Conservation (phyloP, 257 asterid species). For the Linaria vulgaris region DNA sequence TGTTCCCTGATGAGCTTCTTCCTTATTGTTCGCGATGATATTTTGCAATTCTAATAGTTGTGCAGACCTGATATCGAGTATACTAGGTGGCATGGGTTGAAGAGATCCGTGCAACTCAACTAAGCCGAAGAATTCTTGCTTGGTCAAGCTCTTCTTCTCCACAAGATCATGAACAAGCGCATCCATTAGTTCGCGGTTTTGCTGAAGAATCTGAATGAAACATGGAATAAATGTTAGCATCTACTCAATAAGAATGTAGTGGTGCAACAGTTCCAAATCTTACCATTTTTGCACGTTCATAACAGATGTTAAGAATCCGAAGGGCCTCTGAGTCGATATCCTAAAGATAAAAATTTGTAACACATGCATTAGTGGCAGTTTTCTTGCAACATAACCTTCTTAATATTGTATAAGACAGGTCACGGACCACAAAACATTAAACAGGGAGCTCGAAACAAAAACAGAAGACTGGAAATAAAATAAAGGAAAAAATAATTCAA, state of each 20-base stretch:
- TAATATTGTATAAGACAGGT: no score
- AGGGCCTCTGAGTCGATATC: conserved; percentile 80
- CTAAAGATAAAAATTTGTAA: conserved; percentile 33
- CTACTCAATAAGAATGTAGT: not conserved
- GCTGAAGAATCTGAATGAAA: conserved; percentile 63
- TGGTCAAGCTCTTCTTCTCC: conserved; percentile 73
- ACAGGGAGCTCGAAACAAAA: no score
- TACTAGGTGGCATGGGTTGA: conserved; percentile 59
- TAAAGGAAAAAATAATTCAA: no score
- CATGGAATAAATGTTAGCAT: conserved; percentile 2
- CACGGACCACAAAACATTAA: no score
- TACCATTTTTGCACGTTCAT: conserved; percentile 84
- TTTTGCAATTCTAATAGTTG: conserved; percentile 46
- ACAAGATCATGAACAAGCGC: conserved; percentile 63
- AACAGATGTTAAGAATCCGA: conserved; percentile 56
- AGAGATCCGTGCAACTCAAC: conserved; percentile 78
- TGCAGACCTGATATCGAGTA: conserved; percentile 67
- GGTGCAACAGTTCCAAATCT: not conserved
- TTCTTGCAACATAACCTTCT: no score
- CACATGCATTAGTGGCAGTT: no score
- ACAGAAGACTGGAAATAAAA: no score
- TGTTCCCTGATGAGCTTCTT: conserved; percentile 37
- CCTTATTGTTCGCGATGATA: conserved; percentile 32
- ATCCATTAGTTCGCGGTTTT: conserved; percentile 67
- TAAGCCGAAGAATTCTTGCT: conserved; percentile 63